Percentiles rank a stretch among this genome's conserved stretches.
Evolutionary conservation across 169 alveolate genomes (phyloP).

Genomic region (Cryptosporidium baileyi): DNA sequence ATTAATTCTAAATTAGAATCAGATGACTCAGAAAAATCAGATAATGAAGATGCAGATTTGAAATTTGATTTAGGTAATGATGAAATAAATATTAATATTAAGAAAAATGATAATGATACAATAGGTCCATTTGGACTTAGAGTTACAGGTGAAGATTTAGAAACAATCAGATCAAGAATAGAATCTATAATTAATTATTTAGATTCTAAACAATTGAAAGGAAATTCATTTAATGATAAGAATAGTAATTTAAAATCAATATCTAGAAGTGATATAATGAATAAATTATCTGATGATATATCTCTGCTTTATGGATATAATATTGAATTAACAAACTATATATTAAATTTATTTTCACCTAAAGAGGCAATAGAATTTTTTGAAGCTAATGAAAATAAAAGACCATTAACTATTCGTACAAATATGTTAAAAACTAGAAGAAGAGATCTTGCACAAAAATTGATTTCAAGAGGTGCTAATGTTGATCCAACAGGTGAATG

Average conservation of each 20-base stretch:
- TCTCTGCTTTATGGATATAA: conserved; percentile 89
- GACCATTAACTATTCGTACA: conserved; percentile 90
- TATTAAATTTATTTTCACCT: conserved; percentile 88
- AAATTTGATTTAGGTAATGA: conserved; percentile 73
- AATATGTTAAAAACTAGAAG: conserved; percentile 91
- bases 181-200: conserved; percentile 76
- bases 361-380: conserved; percentile 89
- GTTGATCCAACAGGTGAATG: conserved; percentile 93
- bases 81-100: conserved; percentile 70
- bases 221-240: conserved; percentile 43
- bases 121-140: conserved; percentile 78
- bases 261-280: conserved; percentile 72
- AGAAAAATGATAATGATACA: conserved; percentile 71
- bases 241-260: neutral
- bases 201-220: conserved; percentile 72
- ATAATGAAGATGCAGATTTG: conserved; percentile 70
- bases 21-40: no score
- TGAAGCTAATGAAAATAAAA: conserved; percentile 89
- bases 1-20: conserved; percentile 68
- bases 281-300: conserved; percentile 79
- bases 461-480: conserved; percentile 92
- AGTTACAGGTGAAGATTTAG: conserved; percentile 80
- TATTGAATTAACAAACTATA: conserved; percentile 85
- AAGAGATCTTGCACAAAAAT: conserved; percentile 90
- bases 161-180: conserved; percentile 76